Conservation (phyloP, 331 rosid genomes). For the Spiraea crenata region DNA sequence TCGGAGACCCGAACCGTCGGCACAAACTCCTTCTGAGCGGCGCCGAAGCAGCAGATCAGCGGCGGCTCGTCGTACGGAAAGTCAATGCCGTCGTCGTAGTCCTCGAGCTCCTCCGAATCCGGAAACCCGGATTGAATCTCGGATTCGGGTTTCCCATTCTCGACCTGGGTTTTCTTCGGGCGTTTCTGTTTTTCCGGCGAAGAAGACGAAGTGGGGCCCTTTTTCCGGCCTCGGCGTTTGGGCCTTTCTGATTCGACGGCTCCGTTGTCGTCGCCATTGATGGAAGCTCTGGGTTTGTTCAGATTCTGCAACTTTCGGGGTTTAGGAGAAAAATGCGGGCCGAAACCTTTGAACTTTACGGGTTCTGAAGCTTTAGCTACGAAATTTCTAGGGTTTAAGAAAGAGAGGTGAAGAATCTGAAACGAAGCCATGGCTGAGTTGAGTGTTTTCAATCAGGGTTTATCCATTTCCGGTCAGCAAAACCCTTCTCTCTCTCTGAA, state of each 20-base stretch:
- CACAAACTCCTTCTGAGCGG: slow-evolving; percentile 69
- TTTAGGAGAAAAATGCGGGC: neutral
- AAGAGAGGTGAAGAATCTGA: slow-evolving; percentile 28
- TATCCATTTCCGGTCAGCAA: slow-evolving; percentile 30
- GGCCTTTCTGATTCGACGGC: slow-evolving; percentile 41
- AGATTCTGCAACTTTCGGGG: slow-evolving; percentile 7
- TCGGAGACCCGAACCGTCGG: slow-evolving; percentile 78
- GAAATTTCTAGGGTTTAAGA: slow-evolving; percentile 16
- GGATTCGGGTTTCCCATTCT: slow-evolving; percentile 33
- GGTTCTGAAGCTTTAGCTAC: neutral
- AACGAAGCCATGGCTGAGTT: slow-evolving; percentile 53
- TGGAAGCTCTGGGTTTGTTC: slow-evolving; percentile 43
- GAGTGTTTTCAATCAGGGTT: slow-evolving; percentile 39
- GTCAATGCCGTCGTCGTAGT: slow-evolving; percentile 67
- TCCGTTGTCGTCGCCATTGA: slow-evolving; percentile 36
- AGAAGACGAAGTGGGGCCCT: slow-evolving; percentile 28
- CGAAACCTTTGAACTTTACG: slow-evolving; percentile 15
- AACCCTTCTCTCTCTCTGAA: neutral
- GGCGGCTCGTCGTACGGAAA: slow-evolving; percentile 76
- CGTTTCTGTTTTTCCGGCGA: slow-evolving; percentile 38
- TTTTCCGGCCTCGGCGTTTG: slow-evolving; percentile 65
- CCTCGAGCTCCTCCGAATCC: slow-evolving; percentile 33
- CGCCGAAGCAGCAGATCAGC: slow-evolving; percentile 82
- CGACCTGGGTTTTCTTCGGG: slow-evolving; percentile 29
- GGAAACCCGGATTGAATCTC: neutral